Evolutionary conservation across 805 yeast species (phyloP), one percentile per base, ranked within the genome.

Genomic region (Priceomyces fermenticarens): DNA sequence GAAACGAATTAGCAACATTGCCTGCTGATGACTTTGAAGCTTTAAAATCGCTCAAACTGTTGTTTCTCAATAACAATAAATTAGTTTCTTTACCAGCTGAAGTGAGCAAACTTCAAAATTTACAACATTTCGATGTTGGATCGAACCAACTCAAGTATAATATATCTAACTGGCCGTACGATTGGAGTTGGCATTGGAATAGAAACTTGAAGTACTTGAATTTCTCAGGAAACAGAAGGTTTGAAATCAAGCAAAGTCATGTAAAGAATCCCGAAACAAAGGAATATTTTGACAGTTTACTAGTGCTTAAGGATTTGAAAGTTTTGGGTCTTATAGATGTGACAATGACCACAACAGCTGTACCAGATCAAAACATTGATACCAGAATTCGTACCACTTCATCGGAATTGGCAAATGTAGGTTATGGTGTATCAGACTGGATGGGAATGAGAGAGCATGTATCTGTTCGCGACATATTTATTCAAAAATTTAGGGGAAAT

Each of bases 111-210:
- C 72, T 89, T 35, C 56, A 64, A 1, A 73, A 77, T 17, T 65
- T 93, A 54, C 77, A 75, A 26, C 83, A 81, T 8, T 72, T 93
- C 29, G 99, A 93, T 65, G 93, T 88, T 12, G 96, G 97, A 3
- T 86, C 95, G 2, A 93, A 93, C 59, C 83, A 82, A 45, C 70
- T 93, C 62, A 86, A 89, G 54, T 93, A 93, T 62, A 93, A 93
- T 53, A 88, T 91, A 41, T 85, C 93, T 3, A 93, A 93, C 60
- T 87, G 89, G 77, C 95, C 93, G 11, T 91, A 88, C 57, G 99
- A 93, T 59, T 93, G 98, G 97, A 93, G 88, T 63, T 93, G 99
- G 99, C 82, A 85, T 52, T 82, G 81, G 70, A 93, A 93, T 57
- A 70, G 75, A 40, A 78, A 80, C 32, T 70, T 93, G 60, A 80